These are phyloP conservation scores for Globisporangium carolinianum DNA, from an alignment of 352 stramenopile genomes.

Conservation along the genomic window DNA sequence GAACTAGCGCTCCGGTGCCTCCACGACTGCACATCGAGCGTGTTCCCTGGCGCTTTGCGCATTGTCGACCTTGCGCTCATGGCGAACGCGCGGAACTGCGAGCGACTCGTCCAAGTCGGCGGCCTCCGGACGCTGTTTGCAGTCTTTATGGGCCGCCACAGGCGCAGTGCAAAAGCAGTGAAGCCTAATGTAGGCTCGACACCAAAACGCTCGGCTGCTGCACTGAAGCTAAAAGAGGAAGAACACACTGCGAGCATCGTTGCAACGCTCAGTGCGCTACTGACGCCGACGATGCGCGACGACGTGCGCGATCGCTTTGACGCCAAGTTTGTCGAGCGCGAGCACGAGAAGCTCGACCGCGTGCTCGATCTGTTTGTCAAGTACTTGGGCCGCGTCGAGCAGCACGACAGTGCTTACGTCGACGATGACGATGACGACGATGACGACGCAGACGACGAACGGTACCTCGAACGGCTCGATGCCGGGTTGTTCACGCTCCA, in stretches of 20 bases:
- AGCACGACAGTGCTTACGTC: constrained; percentile 19
- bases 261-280: constrained; percentile 52
- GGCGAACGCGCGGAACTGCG: constrained; percentile 52
- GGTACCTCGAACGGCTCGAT: constrained; percentile 59
- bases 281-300: constrained; percentile 32
- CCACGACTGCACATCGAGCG: constrained; percentile 76
- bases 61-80: constrained; percentile 59
- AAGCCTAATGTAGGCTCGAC: constrained; percentile 16
- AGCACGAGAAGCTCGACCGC: constrained; percentile 79
- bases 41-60: constrained; percentile 46
- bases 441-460: constrained; percentile 22
- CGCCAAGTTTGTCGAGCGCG: constrained; percentile 77
- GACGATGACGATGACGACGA: constrained; percentile 20
- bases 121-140: constrained; percentile 61
- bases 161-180: constrained; percentile 11
- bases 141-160: constrained; percentile 58
- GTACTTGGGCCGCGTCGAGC: constrained; percentile 50
- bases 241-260: constrained; percentile 64
- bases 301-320: constrained; percentile 65
- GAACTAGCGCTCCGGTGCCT: constrained; percentile 92
- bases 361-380: constrained; percentile 71
- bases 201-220: constrained; percentile 7
- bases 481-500: constrained; percentile 76
- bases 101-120: constrained; percentile 58
- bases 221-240: constrained; percentile 33